Percentiles rank a stretch among this genome's conserved stretches.
These are phyloP conservation scores for Dendrobium nobile DNA, from an alignment of 106 monocot species.

Conservation along the genomic window DNA sequence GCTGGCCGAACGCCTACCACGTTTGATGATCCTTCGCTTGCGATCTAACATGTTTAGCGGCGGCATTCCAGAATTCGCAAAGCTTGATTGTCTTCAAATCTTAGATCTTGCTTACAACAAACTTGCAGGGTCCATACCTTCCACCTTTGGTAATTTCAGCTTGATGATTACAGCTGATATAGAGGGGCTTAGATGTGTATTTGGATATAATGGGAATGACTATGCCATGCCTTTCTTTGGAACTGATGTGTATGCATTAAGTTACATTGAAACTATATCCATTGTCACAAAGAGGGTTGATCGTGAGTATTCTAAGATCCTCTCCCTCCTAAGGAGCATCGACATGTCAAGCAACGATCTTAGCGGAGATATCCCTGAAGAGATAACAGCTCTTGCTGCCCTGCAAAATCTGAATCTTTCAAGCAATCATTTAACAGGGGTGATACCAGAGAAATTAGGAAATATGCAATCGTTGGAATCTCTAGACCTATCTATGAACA, in stretches of 20 bases:
- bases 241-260: neutral
- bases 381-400: neutral
- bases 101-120: conserved; percentile 15
- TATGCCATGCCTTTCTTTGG: too few species aligned
- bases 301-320: neutral
- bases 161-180: neutral
- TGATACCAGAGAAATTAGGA: conserved; percentile 12
- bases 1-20: neutral
- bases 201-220: too few species aligned
- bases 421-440: conserved; percentile 5
- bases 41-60: conserved; percentile 10
- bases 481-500: conserved; percentile 11
- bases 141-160: neutral
- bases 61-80: conserved; percentile 5
- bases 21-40: conserved; percentile 1
- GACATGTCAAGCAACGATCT: conserved; percentile 4
- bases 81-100: conserved; percentile 9
- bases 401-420: conserved; percentile 7
- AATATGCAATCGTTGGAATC: neutral
- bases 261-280: neutral
- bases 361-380: neutral
- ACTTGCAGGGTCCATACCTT: conserved; percentile 3
- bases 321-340: neutral
- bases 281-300: neutral
- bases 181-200: neutral